Base-by-base conservation (phyloP, 2,329 filamentous ascomycete genomes). In the Exserohilum turcica region DNA sequence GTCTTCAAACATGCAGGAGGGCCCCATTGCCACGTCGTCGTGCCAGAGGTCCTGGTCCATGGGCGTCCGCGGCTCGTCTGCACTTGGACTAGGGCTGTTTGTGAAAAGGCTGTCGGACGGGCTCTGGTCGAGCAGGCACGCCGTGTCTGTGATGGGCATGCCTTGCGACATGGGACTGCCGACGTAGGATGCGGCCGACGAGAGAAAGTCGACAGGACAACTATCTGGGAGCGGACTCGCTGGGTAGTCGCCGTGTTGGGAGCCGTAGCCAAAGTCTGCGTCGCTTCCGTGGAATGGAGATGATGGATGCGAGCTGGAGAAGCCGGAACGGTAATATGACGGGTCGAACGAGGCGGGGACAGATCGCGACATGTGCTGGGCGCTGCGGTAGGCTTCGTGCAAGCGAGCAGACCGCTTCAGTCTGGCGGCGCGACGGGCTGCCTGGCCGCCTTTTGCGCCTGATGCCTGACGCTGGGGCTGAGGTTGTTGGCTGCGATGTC, bases 391-490 rank as follows among this genome's bases (percentile, higher is more conserved):
- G 7, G 42, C 18, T 12, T 66, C 64, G 3, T 61, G 58, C 24
- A 64, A 45, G 16, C 67, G 61, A 8, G 63, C 57, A 1, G 57
- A 53, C 19, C 66, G 63, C 9, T 66, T 61, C 31, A 66, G 54
- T 24, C 56, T 59, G 9, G 67, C 64, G 3, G 70, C 48, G 13
- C 66, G 66, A n/a, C 66, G 64, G 5, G 77, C 74, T 15, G 76
- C 77, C 49, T 77, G 72, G 7, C 78, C 78, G 24, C 78, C 78
- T 59, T 76, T 79, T 10, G 77, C 72, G 12, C 78, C 77, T 0
- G 77, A 77, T 7, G 73, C 71, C 58, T 79, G 77, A 5, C 77
- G 74, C 49, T 78, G 76, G 6, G 70, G 66, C 1, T 65, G 66
- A 0, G 71, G 69, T 10, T 68, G 57, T 1, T 64, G 56, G 6